phyloP scores from a whole-genome alignment of 108 stramenopile genomes.

The Cyclotella distinguenda region DNA sequence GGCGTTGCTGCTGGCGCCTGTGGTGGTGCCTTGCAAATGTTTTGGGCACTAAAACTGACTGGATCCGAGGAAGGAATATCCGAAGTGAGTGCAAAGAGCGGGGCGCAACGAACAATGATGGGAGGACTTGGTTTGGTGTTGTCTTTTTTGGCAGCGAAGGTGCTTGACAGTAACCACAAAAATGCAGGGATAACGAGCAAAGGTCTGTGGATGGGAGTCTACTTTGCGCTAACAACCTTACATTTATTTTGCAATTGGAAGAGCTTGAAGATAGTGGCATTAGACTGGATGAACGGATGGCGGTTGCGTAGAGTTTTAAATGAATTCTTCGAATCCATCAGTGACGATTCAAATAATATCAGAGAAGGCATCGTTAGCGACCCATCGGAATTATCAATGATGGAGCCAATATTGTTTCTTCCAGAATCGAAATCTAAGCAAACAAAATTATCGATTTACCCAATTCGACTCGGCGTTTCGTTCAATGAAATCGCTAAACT shows the following conservation, averaged over 20 bases:
- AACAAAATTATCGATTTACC: conserved; percentile 16
- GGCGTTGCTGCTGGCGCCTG: conserved; percentile 84
- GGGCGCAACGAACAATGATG: conserved; percentile 79
- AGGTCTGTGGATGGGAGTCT: conserved; percentile 55
- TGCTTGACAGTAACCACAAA: conserved; percentile 14
- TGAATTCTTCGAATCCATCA: conserved; percentile 42
- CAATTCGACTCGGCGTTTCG: conserved; percentile 57
- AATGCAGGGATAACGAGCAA: neutral
- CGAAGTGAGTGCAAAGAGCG: conserved; percentile 68
- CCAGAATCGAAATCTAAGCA: conserved; percentile 23
- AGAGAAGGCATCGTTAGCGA: conserved; percentile 10
- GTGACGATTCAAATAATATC: conserved; percentile 4
- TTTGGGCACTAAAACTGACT: conserved; percentile 69
- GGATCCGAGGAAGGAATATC: conserved; percentile 50
- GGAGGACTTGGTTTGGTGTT: conserved; percentile 75
- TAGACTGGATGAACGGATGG: conserved; percentile 68
- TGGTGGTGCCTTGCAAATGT: conserved; percentile 74
- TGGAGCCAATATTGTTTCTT: conserved; percentile 71
- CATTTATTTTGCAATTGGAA: conserved; percentile 66
- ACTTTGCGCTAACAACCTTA: conserved; percentile 55
- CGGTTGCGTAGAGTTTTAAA: conserved; percentile 56
- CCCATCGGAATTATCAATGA: conserved; percentile 58
- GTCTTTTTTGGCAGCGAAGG: conserved; percentile 63
- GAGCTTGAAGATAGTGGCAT: conserved; percentile 74
- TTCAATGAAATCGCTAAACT: conserved; percentile 51